Base-by-base conservation (phyloP, 2,329 filamentous ascomycete species). In the Podosphaera fusca region DNA sequence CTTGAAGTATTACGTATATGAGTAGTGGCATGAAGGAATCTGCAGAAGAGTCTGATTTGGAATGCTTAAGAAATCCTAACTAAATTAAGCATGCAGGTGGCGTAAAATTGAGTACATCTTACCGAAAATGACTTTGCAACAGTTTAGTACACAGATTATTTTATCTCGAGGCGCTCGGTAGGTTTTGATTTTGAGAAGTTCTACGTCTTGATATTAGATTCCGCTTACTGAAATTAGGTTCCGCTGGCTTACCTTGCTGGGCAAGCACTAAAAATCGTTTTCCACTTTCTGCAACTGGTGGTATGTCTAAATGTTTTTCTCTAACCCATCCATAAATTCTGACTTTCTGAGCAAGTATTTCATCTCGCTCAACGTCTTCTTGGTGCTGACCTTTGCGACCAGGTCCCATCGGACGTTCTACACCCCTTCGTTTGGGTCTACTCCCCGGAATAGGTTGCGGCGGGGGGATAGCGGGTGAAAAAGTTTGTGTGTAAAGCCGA, bases 41-140 rank as follows among this genome's bases (percentile, higher is more conserved):
- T 10, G 92, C 92, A 1, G 90, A 96, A 30, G 89, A 90, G 67
- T 98, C 92, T 1, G 84, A 85, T 69, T 94, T 94, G 56, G 87
- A 82, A 67, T 95, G 94, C 62, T 90, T 89, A 56, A 98, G 73
- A 54, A 95, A 80, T 21, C 90, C 84, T 86, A 57, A 10, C 33
- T 10, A 45, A 42, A n/a, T 29, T 30, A 10, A 55, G 47, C 14
- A 12, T 12, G 30, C 51, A 35, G 30, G 31, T 29, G 64, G 76
- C 63, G 31, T 31, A 9, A 34, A 8, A n/a, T 30, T 50, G 31
- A 31, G 29, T 34, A 30, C 47, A 31, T 38, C 51, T 9, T 70
- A 87, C 85, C 92, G 69, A 98, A 96, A 61, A 98, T 96, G 61
- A 98, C 94, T 71, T 98, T 98, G 78, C 92, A 98, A 72, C 89